These are phyloP conservation scores for Aphanomyces astaci DNA, from an alignment of 352 stramenopile genomes.

Conservation along the genomic window DNA sequence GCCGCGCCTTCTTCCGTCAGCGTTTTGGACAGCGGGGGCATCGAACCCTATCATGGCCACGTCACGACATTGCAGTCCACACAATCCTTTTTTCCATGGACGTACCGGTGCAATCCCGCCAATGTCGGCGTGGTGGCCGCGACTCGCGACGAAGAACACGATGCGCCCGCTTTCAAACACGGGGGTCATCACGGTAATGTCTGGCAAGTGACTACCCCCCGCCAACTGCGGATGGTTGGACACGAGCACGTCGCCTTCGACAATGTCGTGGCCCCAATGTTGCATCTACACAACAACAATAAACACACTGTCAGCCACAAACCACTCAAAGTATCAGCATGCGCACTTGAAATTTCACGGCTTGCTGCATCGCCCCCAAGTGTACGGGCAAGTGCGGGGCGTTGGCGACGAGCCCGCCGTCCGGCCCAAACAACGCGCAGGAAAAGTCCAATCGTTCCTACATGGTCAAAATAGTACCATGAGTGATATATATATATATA, in stretches of 20 bases:
- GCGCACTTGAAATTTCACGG: constrained; percentile 92
- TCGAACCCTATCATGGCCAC: constrained; percentile 44
- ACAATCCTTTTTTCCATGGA: background rate
- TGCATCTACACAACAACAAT: constrained; percentile 30
- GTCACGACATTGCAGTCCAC: too few species aligned
- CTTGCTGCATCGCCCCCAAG: constrained; percentile 97
- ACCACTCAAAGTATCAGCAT: constrained; percentile 22
- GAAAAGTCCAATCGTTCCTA: constrained; percentile 97
- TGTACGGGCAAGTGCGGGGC: constrained; percentile 98
- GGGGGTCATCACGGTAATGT: constrained; percentile 99
- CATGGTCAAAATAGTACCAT: too few species aligned
- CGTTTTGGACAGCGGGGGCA: constrained; percentile 93
- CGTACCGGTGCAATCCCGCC: constrained; percentile 91
- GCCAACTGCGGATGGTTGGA: constrained; percentile 98
- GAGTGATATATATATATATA: too few species aligned
- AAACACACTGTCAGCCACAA: background rate
- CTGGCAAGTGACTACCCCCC: constrained; percentile 94
- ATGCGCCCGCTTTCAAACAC: constrained; percentile 92
- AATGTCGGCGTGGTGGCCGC: constrained; percentile 97
- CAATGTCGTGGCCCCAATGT: constrained; percentile 86
- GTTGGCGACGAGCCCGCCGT: constrained; percentile 98
- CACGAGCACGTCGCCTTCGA: constrained; percentile 96
- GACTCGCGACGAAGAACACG: constrained; percentile 97
- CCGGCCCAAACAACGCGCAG: constrained; percentile 95
- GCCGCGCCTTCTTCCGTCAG: constrained; percentile 96